These are phyloP conservation scores for Hypomontagnella submonticulosa DNA, from an alignment of 495 filamentous ascomycete genomes.

Conservation along the genomic window DNA sequence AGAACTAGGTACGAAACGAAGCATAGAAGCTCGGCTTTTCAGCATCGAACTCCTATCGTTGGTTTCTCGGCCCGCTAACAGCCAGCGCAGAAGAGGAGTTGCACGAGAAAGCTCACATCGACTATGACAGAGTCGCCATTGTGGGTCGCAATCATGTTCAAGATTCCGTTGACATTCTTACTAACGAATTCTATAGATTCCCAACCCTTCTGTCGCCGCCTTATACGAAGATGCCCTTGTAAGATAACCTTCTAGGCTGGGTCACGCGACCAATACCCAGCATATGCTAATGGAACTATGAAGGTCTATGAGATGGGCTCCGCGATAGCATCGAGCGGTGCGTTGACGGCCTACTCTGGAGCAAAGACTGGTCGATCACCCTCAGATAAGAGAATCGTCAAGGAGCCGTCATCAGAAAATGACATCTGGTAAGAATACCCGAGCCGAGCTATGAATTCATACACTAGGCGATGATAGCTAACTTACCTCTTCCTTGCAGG, in stretches of 20 bases:
- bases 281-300: slow-evolving; percentile 29
- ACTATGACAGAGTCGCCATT: slow-evolving; percentile 98
- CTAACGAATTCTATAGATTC: slow-evolving; percentile 67
- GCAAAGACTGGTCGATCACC: slow-evolving; percentile 98
- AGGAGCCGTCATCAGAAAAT: slow-evolving; percentile 87
- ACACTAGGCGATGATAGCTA: slow-evolving; percentile 11
- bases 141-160: slow-evolving; percentile 60
- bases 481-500: slow-evolving; percentile 44
- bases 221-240: slow-evolving; percentile 98
- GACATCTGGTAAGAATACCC: slow-evolving; percentile 88
- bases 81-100: slow-evolving; percentile 82
- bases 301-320: slow-evolving; percentile 93
- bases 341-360: slow-evolving; percentile 95
- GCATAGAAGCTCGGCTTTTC: not conserved
- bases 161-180: slow-evolving; percentile 9
- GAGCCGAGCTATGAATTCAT: not conserved
- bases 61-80: slow-evolving; percentile 38
- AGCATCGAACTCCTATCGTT: slow-evolving; percentile 7
- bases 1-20: slow-evolving; percentile 71
- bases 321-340: slow-evolving; percentile 94
- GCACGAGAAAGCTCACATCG: slow-evolving; percentile 98
- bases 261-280: slow-evolving; percentile 29
- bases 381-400: slow-evolving; percentile 94
- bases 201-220: slow-evolving; percentile 88
- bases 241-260: slow-evolving; percentile 24